Conservation (phyloP, 2,329 filamentous ascomycete genomes). For the Calonectria henricotiae region DNA sequence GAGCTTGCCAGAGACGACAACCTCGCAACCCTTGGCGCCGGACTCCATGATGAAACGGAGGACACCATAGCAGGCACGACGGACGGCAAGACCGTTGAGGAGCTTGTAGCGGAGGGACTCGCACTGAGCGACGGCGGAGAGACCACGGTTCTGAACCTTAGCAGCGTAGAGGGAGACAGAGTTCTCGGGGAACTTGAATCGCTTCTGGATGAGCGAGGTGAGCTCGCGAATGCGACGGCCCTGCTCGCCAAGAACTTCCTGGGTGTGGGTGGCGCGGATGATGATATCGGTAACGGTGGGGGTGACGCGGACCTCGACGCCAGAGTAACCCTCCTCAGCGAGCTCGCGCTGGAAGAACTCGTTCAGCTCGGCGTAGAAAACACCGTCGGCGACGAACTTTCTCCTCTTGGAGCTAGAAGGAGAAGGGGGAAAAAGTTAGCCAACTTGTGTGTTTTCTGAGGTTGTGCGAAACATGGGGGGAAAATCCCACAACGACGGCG, state of each 20-base stretch:
- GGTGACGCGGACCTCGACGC: constrained; percentile 99
- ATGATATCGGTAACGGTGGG: constrained; percentile 99
- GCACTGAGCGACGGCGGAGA: constrained; percentile 99
- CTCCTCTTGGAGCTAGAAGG: constrained; percentile 85
- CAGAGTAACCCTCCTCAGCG: constrained; percentile 99
- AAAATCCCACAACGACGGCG: constrained; percentile 26
- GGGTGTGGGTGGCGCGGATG: constrained; percentile 99
- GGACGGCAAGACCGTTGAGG: constrained; percentile 98
- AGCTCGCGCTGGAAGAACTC: constrained; percentile 99
- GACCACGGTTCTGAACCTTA: constrained; percentile 99
- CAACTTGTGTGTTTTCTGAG: background rate
- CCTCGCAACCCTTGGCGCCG: constrained; percentile 99
- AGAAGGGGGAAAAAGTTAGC: constrained; percentile 44
- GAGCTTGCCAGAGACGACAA: constrained; percentile 99
- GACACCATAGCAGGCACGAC: constrained; percentile 99
- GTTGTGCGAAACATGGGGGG: constrained; percentile 9
- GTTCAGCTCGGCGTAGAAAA: constrained; percentile 99
- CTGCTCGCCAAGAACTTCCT: constrained; percentile 99
- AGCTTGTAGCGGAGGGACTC: constrained; percentile 99
- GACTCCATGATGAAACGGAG: constrained; percentile 99
- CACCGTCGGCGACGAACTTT: constrained; percentile 98
- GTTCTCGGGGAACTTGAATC: constrained; percentile 99
- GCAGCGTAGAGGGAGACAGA: constrained; percentile 99
- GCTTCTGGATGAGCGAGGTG: constrained; percentile 99
- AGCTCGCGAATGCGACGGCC: constrained; percentile 99